Conservation (phyloP, 2,329 filamentous ascomycete species). For the Aspergillus ochraceoroseus region DNA sequence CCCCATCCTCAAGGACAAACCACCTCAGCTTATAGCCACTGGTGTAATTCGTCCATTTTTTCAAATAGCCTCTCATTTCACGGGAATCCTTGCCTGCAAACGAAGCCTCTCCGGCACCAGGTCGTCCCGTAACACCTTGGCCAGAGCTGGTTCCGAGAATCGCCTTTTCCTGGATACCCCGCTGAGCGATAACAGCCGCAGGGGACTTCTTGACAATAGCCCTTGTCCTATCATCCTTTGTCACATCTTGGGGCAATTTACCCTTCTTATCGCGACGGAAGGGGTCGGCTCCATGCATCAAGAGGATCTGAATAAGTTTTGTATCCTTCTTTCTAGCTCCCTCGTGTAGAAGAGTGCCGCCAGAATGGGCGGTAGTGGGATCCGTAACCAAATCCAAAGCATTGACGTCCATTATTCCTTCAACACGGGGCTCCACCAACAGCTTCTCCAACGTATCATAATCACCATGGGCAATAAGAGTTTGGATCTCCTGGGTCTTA, state of each 20-base stretch:
- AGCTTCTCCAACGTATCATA: slow-evolving; percentile 75
- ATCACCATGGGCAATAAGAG: slow-evolving; percentile 65
- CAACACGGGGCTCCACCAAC: slow-evolving; percentile 77
- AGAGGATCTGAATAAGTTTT: slow-evolving; percentile 78
- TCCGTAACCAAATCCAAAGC: slow-evolving; percentile 84
- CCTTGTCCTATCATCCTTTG: slow-evolving; percentile 84
- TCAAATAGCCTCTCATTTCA: slow-evolving; percentile 97
- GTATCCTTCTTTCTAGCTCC: slow-evolving; percentile 83
- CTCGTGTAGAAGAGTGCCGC: slow-evolving; percentile 91
- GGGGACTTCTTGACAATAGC: slow-evolving; percentile 90
- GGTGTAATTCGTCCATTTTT: slow-evolving; percentile 99
- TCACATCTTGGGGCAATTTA: slow-evolving; percentile 92
- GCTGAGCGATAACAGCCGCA: slow-evolving; percentile 86
- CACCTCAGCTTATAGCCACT: slow-evolving; percentile 94
- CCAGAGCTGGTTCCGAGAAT: slow-evolving; percentile 71
- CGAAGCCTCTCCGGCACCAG: slow-evolving; percentile 46
- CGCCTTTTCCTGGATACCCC: slow-evolving; percentile 94
- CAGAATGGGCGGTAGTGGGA: slow-evolving; percentile 66
- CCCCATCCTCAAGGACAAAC: slow-evolving; percentile 97
- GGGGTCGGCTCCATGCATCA: slow-evolving; percentile 92
- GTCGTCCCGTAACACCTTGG: slow-evolving; percentile 51
- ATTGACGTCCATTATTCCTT: slow-evolving; percentile 87
- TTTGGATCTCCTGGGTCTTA: slow-evolving; percentile 79
- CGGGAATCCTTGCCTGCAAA: slow-evolving; percentile 76
- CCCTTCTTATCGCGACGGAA: slow-evolving; percentile 93